Evolutionary conservation across 257 asterid species (phyloP).

Genomic region (Solanum stenotomum): DNA sequence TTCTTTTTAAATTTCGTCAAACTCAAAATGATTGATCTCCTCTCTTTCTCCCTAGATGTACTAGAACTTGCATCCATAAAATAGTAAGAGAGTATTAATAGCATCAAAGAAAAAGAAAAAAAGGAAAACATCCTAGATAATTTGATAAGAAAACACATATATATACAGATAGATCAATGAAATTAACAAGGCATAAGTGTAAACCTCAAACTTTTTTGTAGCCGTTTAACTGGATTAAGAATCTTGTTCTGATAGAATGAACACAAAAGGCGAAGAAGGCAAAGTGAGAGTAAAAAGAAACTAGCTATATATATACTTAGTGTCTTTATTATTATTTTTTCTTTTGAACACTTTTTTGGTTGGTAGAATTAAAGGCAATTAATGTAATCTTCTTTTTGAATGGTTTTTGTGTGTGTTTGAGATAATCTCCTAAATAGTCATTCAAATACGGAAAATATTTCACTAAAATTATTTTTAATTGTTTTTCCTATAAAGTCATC

Average conservation of each 20-base stretch:
- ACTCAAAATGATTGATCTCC: background rate
- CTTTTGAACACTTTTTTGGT: background rate
- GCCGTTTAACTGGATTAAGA: background rate
- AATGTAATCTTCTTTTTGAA: background rate
- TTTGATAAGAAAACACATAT: too few relatives aligned
- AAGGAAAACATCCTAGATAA: too few relatives aligned
- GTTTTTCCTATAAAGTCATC: background rate
- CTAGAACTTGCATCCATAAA: background rate
- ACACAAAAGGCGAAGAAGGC: background rate
- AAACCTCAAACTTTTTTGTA: background rate
- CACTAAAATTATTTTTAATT: too few relatives aligned
- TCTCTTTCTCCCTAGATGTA: background rate
- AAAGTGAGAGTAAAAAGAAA: background rate
- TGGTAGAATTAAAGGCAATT: background rate
- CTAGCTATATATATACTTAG: background rate
- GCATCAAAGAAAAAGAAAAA: too few relatives aligned
- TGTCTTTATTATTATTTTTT: too few relatives aligned
- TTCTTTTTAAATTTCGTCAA: background rate
- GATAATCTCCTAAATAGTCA: background rate
- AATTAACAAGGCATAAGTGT: background rate
- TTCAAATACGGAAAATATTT: too few relatives aligned
- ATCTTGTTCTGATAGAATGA: background rate
- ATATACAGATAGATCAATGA: too few relatives aligned
- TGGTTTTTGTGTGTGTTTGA: background rate
- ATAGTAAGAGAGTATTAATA: background rate